Conservation (phyloP, 441 rosid genomes). For the Erysimum pusillum region DNA sequence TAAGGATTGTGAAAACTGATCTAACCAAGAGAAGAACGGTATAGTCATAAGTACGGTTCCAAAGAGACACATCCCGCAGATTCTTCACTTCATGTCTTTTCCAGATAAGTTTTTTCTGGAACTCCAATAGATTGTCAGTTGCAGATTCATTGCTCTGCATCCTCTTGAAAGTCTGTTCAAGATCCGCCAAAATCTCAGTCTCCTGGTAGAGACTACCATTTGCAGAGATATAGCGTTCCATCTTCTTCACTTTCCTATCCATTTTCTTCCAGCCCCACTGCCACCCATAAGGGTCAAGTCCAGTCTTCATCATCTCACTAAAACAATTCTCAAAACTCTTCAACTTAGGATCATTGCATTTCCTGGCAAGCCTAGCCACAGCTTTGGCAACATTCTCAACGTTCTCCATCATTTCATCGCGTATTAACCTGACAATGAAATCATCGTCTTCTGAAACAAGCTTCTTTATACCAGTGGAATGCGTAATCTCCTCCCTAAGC, state of each 20-base stretch:
- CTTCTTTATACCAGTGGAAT: conserved; percentile 76
- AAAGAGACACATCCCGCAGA: conserved; percentile 78
- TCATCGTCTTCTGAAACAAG: conserved; percentile 88
- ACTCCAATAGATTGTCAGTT: conserved; percentile 66
- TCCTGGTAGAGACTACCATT: conserved; percentile 87
- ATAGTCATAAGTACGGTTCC: conserved; percentile 91
- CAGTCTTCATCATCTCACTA: conserved; percentile 61
- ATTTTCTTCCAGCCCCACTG: conserved; percentile 74
- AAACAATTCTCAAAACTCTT: conserved; percentile 68
- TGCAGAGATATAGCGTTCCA: conserved; percentile 78
- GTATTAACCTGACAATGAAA: conserved; percentile 61
- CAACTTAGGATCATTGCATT: conserved; percentile 74
- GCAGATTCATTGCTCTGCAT: conserved; percentile 68
- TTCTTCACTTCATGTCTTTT: conserved; percentile 89
- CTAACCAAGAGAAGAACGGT: conserved; percentile 71
- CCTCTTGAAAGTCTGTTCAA: conserved; percentile 83
- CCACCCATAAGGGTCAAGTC: conserved; percentile 81
- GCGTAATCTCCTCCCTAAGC: conserved; percentile 79
- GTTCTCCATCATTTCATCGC: conserved; percentile 78
- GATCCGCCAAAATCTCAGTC: conserved; percentile 85
- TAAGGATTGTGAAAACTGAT: conserved; percentile 79
- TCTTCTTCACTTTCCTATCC: conserved; percentile 89
- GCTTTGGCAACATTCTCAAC: conserved; percentile 67
- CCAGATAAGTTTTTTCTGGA: conserved; percentile 84
- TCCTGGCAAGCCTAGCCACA: conserved; percentile 76